Evolutionary conservation across 306 rosid genomes (phyloP).

Genomic region (Canavalia ensiformis): DNA sequence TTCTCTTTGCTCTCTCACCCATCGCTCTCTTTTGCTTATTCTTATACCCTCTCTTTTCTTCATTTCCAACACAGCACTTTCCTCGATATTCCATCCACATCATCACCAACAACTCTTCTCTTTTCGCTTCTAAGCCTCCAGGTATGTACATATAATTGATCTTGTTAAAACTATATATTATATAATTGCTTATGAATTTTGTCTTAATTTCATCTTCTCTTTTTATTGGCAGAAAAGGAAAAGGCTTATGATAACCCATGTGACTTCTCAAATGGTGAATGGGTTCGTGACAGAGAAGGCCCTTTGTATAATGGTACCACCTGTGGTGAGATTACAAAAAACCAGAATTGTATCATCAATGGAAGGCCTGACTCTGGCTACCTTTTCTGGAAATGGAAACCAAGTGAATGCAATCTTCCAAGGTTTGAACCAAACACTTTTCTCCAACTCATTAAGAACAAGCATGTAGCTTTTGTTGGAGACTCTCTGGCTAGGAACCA

Average conservation of each 20-base stretch:
- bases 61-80: constrained; percentile 50
- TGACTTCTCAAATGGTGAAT: constrained; percentile 76
- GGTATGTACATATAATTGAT: constrained; percentile 37
- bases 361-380: constrained; percentile 77
- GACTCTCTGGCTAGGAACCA: constrained; percentile 99
- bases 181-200: constrained; percentile 24
- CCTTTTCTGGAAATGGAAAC: constrained; percentile 90
- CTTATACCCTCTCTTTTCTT: constrained; percentile 65
- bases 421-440: constrained; percentile 84
- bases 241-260: constrained; percentile 55
- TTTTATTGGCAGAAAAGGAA: constrained; percentile 60
- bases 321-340: constrained; percentile 80
- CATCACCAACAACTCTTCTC: constrained; percentile 43
- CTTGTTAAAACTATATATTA: not conserved
- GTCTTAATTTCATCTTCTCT: constrained; percentile 13
- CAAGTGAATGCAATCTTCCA: constrained; percentile 68
- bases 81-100: constrained; percentile 46
- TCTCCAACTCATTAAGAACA: constrained; percentile 65
- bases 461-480: constrained; percentile 86
- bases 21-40: constrained; percentile 71
- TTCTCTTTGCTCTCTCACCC: constrained; percentile 72
- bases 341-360: constrained; percentile 80
- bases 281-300: constrained; percentile 71
- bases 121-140: constrained; percentile 38
- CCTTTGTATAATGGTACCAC: constrained; percentile 88